phyloP scores from a whole-genome alignment of 192 early-diverging fungal species.

The Coemansia sp. region DNA sequence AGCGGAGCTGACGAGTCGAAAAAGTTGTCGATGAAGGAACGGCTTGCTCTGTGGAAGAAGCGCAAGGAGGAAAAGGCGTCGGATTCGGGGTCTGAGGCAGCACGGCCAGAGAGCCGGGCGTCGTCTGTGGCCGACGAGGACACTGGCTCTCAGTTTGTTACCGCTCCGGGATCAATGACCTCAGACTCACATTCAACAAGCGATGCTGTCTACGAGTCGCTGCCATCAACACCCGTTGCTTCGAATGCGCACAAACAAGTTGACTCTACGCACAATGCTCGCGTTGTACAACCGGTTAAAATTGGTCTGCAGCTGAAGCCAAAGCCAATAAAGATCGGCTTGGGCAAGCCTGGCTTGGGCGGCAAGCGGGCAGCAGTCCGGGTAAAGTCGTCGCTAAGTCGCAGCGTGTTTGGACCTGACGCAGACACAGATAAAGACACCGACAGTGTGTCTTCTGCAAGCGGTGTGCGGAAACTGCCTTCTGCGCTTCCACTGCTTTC shows the following conservation, averaged over 20 bases:
- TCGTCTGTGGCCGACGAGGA: constrained; percentile 16
- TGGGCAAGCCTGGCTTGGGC: constrained; percentile 38
- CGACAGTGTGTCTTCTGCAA: neutral
- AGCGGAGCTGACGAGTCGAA: constrained; percentile 61
- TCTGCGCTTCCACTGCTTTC: neutral
- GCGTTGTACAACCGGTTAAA: neutral
- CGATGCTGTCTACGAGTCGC: constrained; percentile 23
- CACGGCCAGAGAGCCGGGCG: constrained; percentile 1
- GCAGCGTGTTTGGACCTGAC: constrained; percentile 38
- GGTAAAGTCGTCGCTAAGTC: constrained; percentile 31
- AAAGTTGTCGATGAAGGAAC: constrained; percentile 71
- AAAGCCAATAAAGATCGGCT: constrained; percentile 8
- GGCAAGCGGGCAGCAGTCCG: constrained; percentile 48
- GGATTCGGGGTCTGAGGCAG: neutral
- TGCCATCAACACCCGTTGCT: constrained; percentile 12
- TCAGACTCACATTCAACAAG: constrained; percentile 15
- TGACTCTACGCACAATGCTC: neutral
- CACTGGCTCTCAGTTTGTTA: constrained; percentile 30
- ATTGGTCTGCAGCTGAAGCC: neutral
- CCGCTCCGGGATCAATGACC: constrained; percentile 29
- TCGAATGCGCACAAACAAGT: neutral
- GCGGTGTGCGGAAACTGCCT: neutral
- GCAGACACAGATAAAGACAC: constrained; percentile 5
- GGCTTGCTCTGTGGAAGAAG: constrained; percentile 78
- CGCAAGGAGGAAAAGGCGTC: constrained; percentile 56